phyloP scores from a whole-genome alignment of 1,284 basidiomycete species.

The Peniophora sp. region DNA sequence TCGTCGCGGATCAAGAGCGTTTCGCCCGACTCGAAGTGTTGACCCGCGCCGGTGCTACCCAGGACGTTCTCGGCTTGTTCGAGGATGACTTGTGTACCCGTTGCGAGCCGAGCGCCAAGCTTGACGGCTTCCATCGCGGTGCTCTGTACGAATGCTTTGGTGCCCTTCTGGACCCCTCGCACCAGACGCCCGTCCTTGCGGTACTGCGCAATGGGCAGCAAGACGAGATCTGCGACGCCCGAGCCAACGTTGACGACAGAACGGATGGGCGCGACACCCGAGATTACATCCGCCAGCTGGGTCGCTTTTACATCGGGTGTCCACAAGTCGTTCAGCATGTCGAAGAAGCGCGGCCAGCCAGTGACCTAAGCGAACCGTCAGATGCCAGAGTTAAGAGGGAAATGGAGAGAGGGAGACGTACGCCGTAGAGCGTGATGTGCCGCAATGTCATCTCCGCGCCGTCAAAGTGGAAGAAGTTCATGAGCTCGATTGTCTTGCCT shows the following conservation, averaged over 20 bases:
- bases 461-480: conserved; percentile 99
- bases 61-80: conserved; percentile 93
- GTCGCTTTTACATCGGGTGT: conserved; percentile 99
- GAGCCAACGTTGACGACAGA: conserved; percentile 96
- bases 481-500: conserved; percentile 91
- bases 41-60: too few relatives aligned
- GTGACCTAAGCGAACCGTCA: conserved; percentile 55
- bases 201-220: conserved; percentile 95
- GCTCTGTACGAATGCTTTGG: conserved; percentile 85
- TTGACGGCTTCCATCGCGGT: conserved; percentile 94
- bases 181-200: conserved; percentile 93
- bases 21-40: conserved; percentile 57
- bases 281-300: conserved; percentile 93
- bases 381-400: neutral
- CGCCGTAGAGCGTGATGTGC: conserved; percentile 86
- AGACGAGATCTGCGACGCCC: conserved; percentile 90
- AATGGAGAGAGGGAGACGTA: conserved; percentile 32
- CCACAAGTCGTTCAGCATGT: conserved; percentile 94
- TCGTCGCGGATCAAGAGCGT: conserved; percentile 34
- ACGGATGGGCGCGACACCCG: conserved; percentile 93
- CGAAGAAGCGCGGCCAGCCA: conserved; percentile 83
- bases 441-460: conserved; percentile 96
- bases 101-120: conserved; percentile 90
- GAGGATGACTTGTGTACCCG: conserved; percentile 94
- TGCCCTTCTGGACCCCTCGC: conserved; percentile 90